Evolutionary conservation across 2,329 filamentous ascomycete genomes (phyloP), one percentile per base, ranked within the genome.

Genomic region (Seiridium unicorne): DNA sequence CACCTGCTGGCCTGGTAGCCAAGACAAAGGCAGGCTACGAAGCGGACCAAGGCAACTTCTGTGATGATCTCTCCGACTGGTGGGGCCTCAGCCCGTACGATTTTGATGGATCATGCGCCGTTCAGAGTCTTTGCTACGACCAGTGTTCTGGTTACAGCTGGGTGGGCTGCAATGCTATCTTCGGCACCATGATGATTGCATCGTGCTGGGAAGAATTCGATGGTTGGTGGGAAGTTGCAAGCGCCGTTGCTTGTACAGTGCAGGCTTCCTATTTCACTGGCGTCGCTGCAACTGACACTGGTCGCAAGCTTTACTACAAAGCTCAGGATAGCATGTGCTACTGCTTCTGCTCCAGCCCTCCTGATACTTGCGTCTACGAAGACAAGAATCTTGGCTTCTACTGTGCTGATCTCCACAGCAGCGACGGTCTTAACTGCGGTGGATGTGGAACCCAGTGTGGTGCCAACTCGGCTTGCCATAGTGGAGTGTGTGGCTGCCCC

Each of bases 281-380:
- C 11, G 53, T 55, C 32, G 53, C 53, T 44, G 53, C 32, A n/a
- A 55, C 53, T n/a, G 7, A 40, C 26, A 55, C 53, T 10, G 53
- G 53, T 55, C 36, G 53, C 18, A 18, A 40, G 40, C 53, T 55
- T 35, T 55, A 55, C 53, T 55, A 55, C 36, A 55, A 40, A 35
- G 53, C 53, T 32, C 38, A 31, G 32, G 31, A 36, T 31, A 9
- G 5, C 49, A 35, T 53, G 49, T 53, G 49, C 49, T 9, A 8
- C 32, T 55, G 53, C 53, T 55, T 55, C 53, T 55, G 53, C 53
- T 42, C 53, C 53, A 42, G 32, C 32, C 53, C 53, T 7, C 38
- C 51, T 7, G 51, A 36, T 26, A 54, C 51, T 7, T 54, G 51
- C 51, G 18, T 54, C 34, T 54, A 26, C 18, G 18, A 26, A 44